Evolutionary conservation across 225 moss, liverwort and hornwort species (phyloP).

Genomic region (Thuidium tamariscinum): DNA sequence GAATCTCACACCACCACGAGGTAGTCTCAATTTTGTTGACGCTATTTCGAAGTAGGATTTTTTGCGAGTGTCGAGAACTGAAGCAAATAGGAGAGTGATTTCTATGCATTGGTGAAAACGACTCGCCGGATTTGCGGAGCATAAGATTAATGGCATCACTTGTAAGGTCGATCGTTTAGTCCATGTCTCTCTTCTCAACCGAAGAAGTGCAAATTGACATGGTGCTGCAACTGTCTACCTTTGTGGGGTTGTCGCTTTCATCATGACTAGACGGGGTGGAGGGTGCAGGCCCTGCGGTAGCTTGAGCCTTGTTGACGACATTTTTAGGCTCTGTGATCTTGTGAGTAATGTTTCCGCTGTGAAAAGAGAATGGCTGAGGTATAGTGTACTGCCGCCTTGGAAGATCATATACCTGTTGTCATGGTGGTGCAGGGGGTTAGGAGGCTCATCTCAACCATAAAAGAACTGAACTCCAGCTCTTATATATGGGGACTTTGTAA

Average conservation of each 20-base stretch:
- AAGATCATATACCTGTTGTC: conserved; percentile 45
- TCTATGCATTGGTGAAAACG: not conserved
- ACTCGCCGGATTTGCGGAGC: not conserved
- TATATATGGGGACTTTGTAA: not conserved
- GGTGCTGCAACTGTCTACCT: conserved; percentile 1
- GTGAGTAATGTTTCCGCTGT: not conserved
- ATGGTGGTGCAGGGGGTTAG: not conserved
- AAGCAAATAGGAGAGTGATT: not conserved
- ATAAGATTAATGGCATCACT: not conserved
- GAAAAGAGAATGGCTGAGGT: conserved; percentile 55
- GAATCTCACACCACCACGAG: not conserved
- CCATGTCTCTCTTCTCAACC: not conserved
- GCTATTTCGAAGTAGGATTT: not conserved
- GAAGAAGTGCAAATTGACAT: conserved; percentile 14
- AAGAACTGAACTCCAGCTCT: not conserved
- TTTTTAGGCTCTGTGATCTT: not conserved
- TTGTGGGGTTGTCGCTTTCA: conserved; percentile 1
- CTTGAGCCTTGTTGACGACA: not conserved
- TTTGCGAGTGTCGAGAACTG: not conserved
- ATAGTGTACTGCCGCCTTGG: conserved; percentile 76
- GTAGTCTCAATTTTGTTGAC: not conserved
- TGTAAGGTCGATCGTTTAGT: not conserved
- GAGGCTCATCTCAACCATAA: not conserved
- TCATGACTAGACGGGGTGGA: not conserved
- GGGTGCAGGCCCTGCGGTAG: not conserved